phyloP scores from a whole-genome alignment of 768 basidiomycete genomes.

The Mrakia hoshinonis region DNA sequence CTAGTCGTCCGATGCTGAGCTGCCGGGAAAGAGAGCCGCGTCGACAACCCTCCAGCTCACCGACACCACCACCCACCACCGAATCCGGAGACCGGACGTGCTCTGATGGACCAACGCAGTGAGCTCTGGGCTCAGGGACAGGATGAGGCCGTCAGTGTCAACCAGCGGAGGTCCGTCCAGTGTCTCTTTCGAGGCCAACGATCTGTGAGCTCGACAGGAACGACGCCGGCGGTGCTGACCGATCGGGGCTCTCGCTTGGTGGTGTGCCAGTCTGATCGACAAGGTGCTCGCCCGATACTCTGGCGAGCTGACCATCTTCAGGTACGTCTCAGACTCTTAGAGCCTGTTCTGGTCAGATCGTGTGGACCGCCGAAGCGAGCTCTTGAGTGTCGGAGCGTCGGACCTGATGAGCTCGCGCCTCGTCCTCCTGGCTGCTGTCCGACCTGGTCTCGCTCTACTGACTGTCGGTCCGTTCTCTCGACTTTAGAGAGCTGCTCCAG shows the following conservation, averaged over 20 bases:
- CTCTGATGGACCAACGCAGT: background rate
- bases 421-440: slow-evolving; percentile 47
- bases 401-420: slow-evolving; percentile 30
- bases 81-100: background rate
- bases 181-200: no score
- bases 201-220: no score
- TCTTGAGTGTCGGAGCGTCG: no score
- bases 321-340: no score
- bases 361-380: no score
- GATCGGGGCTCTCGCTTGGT: slow-evolving; percentile 40
- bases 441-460: background rate
- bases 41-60: background rate
- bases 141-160: slow-evolving; percentile 58
- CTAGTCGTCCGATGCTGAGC: no score
- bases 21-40: background rate
- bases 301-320: slow-evolving; percentile 66
- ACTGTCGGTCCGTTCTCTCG: background rate
- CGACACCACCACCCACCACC: background rate
- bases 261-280: slow-evolving; percentile 91
- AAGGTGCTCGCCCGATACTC: slow-evolving; percentile 89
- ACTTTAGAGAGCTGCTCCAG: slow-evolving; percentile 68
- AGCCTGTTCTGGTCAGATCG: no score
- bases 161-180: slow-evolving; percentile 47
- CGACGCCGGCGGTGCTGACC: background rate
- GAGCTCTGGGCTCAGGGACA: slow-evolving; percentile 33